These are phyloP conservation scores for Chlamydomonas schloesseri DNA, from an alignment of 139 green algal genomes.

Conservation along the genomic window DNA sequence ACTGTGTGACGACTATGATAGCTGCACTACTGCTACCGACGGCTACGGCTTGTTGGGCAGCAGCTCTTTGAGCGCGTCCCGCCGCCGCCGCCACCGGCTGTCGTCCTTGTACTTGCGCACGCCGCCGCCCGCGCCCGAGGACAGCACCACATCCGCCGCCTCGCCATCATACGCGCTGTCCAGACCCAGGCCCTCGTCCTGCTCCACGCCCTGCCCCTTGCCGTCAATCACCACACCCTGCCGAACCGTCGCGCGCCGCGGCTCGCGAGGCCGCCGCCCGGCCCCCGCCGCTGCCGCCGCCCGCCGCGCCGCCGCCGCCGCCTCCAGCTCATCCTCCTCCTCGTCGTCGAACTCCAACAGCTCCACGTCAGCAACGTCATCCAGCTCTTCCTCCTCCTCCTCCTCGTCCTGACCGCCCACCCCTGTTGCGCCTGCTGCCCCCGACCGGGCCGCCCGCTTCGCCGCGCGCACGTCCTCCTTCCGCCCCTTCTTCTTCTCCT, in stretches of 20 bases:
- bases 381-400: neutral
- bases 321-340: neutral
- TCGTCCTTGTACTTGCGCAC: constrained; percentile 1
- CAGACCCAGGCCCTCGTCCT: constrained; percentile 1
- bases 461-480: neutral
- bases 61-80: constrained; percentile 10
- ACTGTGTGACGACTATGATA: too few species aligned
- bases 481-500: constrained; percentile 33
- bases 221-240: neutral
- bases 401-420: neutral
- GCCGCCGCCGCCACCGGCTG: constrained; percentile 12
- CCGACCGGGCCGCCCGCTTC: neutral
- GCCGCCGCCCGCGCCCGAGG: neutral
- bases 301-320: neutral
- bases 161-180: neutral
- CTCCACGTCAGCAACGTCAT: constrained; percentile 14
- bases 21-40: too few species aligned
- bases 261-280: neutral
- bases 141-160: neutral
- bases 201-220: neutral
- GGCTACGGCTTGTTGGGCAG: neutral
- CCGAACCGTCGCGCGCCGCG: neutral
- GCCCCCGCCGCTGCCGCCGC: neutral
- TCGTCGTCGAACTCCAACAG: neutral
- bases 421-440: neutral